These are phyloP conservation scores for Xylaria intraflava DNA, from an alignment of 495 filamentous ascomycete genomes.

Conservation along the genomic window DNA sequence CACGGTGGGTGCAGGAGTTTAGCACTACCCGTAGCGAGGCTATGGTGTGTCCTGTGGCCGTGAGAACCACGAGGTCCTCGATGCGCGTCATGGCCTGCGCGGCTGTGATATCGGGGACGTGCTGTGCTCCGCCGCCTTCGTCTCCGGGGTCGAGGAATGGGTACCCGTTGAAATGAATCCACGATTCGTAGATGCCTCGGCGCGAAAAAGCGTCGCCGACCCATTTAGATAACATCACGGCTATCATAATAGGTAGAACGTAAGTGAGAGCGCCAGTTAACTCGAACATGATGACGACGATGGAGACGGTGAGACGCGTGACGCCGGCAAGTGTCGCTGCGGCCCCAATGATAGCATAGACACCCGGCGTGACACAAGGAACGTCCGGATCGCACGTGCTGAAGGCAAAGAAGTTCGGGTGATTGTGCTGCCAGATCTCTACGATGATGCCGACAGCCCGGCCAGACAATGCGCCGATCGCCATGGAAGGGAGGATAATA, in stretches of 20 bases:
- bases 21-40: slow-evolving; percentile 64
- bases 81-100: slow-evolving; percentile 83
- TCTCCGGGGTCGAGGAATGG: slow-evolving; percentile 93
- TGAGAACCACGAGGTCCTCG: slow-evolving; percentile 83
- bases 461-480: slow-evolving; percentile 89
- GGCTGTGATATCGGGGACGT: slow-evolving; percentile 75
- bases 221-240: slow-evolving; percentile 99
- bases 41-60: slow-evolving; percentile 82
- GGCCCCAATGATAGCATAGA: slow-evolving; percentile 94
- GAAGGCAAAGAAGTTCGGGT: slow-evolving; percentile 73
- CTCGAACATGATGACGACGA: slow-evolving; percentile 99
- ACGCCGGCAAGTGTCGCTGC: slow-evolving; percentile 93
- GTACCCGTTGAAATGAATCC: slow-evolving; percentile 95
- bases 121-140: slow-evolving; percentile 50
- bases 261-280: slow-evolving; percentile 93
- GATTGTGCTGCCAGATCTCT: slow-evolving; percentile 77
- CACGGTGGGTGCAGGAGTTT: slow-evolving; percentile 67
- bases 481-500: slow-evolving; percentile 96
- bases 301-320: slow-evolving; percentile 94
- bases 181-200: slow-evolving; percentile 92
- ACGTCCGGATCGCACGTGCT: slow-evolving; percentile 76
- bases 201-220: slow-evolving; percentile 94
- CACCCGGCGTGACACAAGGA: slow-evolving; percentile 86
- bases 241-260: slow-evolving; percentile 97
- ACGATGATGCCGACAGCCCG: slow-evolving; percentile 83